Base-by-base conservation (phyloP, 805 yeast species). In the Wickerhamiella kazuoi region DNA sequence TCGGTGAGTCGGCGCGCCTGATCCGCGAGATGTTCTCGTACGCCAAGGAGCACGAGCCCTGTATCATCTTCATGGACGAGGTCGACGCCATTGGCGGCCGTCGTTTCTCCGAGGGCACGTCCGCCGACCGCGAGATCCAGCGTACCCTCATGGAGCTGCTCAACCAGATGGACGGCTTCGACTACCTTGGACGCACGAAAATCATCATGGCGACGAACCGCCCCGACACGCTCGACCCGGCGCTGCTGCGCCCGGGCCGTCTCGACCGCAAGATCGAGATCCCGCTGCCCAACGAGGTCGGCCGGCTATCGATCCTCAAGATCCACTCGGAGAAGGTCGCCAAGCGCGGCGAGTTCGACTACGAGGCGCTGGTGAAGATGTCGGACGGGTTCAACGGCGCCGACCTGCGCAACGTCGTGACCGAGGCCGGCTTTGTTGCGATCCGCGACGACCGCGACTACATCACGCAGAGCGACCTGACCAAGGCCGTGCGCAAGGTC, bases 361-460 rank as follows among this genome's bases (percentile, higher is more conserved):
- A 82, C 52, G 97, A 90, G 63, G 93, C 95, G 14, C 79, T 83
- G 28, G 97, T 87, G 30, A 90, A 90, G 65, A 90, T 90, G 97
- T 79, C 93, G 60, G 98, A 87, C 62, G 97, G 97, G 2, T 90
- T 90, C 64, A 87, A 87, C 61, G 98, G 98, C 65, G 97, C 97
- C 4, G 98, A 87, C 69, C 78, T 87, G 51, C 76, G 98, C 60
- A 87, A 87, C 57, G 94, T 90, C 43, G 71, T 86, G 26, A 87
- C 98, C n/a, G 98, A 87, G 64, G 95, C 96, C 21, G 98, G 98
- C 2, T 90, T 90, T 64, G 83, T 86, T 51, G 97, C 98, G 39
- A 90, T 90, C 51, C 74, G 98, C 63, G 96, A 90, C 55, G 98
- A 90, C 57, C 76, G 98, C 53, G 96, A 87, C 58, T 83, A 82